Evolutionary conservation across 1,284 basidiomycete genomes (phyloP).

Genomic region (Ustilago shanxiensis): DNA sequence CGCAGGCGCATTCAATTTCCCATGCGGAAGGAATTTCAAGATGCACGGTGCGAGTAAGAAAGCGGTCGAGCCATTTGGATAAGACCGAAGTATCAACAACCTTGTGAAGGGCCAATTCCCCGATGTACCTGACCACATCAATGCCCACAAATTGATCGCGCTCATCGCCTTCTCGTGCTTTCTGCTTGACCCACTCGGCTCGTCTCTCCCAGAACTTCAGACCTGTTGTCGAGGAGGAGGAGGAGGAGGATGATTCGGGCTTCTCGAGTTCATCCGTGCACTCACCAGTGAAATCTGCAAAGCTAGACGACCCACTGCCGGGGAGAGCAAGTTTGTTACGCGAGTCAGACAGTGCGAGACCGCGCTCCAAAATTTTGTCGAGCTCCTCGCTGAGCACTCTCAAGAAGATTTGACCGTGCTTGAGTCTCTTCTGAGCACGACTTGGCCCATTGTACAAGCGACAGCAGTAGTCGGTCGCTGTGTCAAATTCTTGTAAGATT

Average conservation of each 20-base stretch:
- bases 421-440: constrained; percentile 7
- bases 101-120: constrained; percentile 43
- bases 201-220: constrained; percentile 9
- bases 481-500: constrained; percentile 31
- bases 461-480: constrained; percentile 19
- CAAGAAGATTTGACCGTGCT: constrained; percentile 30
- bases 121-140: constrained; percentile 35
- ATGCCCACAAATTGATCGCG: constrained; percentile 27
- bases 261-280: too few species aligned
- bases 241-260: too few species aligned
- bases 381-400: constrained; percentile 36
- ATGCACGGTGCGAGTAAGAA: constrained; percentile 54
- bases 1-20: constrained; percentile 62
- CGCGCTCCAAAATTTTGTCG: constrained; percentile 19
- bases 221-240: background rate
- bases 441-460: constrained; percentile 4
- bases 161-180: constrained; percentile 22
- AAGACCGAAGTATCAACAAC: constrained; percentile 14
- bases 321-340: constrained; percentile 29
- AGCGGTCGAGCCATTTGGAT: constrained; percentile 54
- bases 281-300: background rate
- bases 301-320: background rate
- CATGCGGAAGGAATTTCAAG: constrained; percentile 56
- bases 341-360: constrained; percentile 16
- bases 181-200: constrained; percentile 10